These are phyloP conservation scores for Amesomyces nigricolor DNA, from an alignment of 2,329 filamentous ascomycete species.

Conservation along the genomic window DNA sequence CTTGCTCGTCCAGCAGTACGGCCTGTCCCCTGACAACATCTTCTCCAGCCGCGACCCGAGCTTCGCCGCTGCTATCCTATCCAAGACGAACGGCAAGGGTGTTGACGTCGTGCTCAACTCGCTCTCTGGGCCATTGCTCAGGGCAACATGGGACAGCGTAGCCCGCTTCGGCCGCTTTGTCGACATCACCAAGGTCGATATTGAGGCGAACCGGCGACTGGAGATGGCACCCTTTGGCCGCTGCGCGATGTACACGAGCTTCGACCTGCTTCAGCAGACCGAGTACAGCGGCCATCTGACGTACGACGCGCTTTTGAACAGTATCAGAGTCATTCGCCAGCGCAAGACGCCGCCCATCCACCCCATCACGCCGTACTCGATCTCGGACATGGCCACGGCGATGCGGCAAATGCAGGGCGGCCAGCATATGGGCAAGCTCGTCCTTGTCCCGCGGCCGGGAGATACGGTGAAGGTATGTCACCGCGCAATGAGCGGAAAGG, in stretches of 20 bases:
- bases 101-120: conserved; percentile 39
- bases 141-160: conserved; percentile 39
- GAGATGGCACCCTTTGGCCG: conserved; percentile 39
- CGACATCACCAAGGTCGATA: conserved; percentile 40
- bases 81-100: conserved; percentile 28
- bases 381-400: conserved; percentile 30
- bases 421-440: conserved; percentile 39
- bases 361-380: conserved; percentile 17
- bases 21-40: conserved; percentile 31
- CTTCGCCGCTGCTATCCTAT: conserved; percentile 30
- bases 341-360: neutral
- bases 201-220: conserved; percentile 34
- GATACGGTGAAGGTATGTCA: neutral
- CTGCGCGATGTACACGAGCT: neutral
- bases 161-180: conserved; percentile 40
- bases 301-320: too few relatives aligned
- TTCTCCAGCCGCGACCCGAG: conserved; percentile 31
- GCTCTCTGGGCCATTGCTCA: conserved; percentile 36
- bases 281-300: too few relatives aligned
- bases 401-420: conserved; percentile 39
- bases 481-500: too few relatives aligned
- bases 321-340: too few relatives aligned
- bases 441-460: conserved; percentile 26
- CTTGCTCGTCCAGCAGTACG: conserved; percentile 28
- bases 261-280: neutral